A percentile compares a stretch with the other conserved stretches of the same genome.
phyloP scores from a whole-genome alignment of 2,329 filamentous ascomycete species.

The Aspergillus fischeri region DNA sequence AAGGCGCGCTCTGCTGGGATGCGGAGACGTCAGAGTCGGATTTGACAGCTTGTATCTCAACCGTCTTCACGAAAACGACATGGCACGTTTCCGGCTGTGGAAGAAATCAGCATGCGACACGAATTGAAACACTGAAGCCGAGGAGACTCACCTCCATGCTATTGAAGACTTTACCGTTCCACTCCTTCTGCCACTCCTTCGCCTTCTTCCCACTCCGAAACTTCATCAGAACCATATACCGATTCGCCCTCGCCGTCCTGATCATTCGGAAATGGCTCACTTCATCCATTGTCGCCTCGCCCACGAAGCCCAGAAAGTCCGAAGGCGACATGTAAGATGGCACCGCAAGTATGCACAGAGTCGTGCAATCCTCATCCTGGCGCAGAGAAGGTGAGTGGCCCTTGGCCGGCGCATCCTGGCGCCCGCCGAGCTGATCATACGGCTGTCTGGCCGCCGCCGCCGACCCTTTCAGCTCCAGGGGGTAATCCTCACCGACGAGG shows the following conservation, averaged over 20 bases:
- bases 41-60: slow-evolving; percentile 71
- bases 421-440: slow-evolving; percentile 22
- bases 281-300: slow-evolving; percentile 76
- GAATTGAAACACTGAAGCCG: not conserved
- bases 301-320: slow-evolving; percentile 87
- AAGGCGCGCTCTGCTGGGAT: slow-evolving; percentile 58
- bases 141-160: slow-evolving; percentile 67
- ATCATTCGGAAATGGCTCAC: slow-evolving; percentile 95
- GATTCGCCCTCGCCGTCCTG: slow-evolving; percentile 79
- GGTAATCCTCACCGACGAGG: slow-evolving; percentile 48
- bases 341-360: slow-evolving; percentile 88
- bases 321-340: slow-evolving; percentile 89
- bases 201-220: slow-evolving; percentile 74
- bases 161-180: slow-evolving; percentile 92
- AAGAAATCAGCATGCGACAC: slow-evolving; percentile 9
- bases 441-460: slow-evolving; percentile 29
- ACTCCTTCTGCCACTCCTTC: slow-evolving; percentile 74
- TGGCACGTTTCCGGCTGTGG: slow-evolving; percentile 83
- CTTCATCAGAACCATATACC: slow-evolving; percentile 95
- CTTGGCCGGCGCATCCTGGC: slow-evolving; percentile 5
- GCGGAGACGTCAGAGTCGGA: slow-evolving; percentile 24
- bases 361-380: slow-evolving; percentile 65
- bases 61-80: slow-evolving; percentile 89
- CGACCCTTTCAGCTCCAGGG: slow-evolving; percentile 36
- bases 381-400: slow-evolving; percentile 13